A percentile compares a stretch with the other conserved stretches of the same genome.
phyloP scores from a whole-genome alignment of 2,329 filamentous ascomycete species.

The Leptodontidium sp. region DNA sequence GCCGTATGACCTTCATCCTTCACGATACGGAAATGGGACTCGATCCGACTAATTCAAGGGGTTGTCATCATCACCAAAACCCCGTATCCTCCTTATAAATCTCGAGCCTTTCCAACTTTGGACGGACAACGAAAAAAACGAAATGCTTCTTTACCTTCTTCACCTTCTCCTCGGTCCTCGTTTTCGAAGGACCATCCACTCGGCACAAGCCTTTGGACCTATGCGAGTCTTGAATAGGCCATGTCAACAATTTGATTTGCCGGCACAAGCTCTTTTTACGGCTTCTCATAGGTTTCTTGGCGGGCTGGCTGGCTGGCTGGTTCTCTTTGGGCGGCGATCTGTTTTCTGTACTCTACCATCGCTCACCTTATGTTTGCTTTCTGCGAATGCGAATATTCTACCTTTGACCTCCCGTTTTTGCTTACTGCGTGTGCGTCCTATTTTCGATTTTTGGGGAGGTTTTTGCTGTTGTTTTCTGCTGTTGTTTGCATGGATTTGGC shows the following conservation, averaged over 20 bases:
- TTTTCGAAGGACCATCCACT: background rate
- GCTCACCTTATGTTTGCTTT: constrained; percentile 26
- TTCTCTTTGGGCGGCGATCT: constrained; percentile 13
- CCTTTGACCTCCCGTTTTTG: background rate
- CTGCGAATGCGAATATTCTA: constrained; percentile 10
- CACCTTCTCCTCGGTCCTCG: constrained; percentile 11
- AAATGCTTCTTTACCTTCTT: constrained; percentile 20
- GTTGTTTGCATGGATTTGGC: background rate
- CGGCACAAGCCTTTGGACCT: background rate
- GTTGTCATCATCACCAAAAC: constrained; percentile 22
- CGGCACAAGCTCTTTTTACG: background rate
- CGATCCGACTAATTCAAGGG: constrained; percentile 32
- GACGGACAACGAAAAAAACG: constrained; percentile 28
- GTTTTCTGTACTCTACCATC: constrained; percentile 32
- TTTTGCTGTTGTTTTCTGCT: background rate
- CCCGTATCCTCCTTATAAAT: constrained; percentile 21
- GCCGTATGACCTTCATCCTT: constrained; percentile 42
- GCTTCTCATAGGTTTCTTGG: background rate
- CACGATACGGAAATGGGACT: constrained; percentile 30
- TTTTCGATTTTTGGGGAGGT: constrained; percentile 3
- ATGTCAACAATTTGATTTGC: background rate
- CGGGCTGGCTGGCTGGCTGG: constrained; percentile 10
- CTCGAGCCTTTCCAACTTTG: constrained; percentile 28
- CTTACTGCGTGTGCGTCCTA: background rate
- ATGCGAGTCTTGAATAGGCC: background rate